These are phyloP conservation scores for Curvularia hawaiiensis DNA, from an alignment of 2,329 filamentous ascomycete genomes.

Conservation along the genomic window DNA sequence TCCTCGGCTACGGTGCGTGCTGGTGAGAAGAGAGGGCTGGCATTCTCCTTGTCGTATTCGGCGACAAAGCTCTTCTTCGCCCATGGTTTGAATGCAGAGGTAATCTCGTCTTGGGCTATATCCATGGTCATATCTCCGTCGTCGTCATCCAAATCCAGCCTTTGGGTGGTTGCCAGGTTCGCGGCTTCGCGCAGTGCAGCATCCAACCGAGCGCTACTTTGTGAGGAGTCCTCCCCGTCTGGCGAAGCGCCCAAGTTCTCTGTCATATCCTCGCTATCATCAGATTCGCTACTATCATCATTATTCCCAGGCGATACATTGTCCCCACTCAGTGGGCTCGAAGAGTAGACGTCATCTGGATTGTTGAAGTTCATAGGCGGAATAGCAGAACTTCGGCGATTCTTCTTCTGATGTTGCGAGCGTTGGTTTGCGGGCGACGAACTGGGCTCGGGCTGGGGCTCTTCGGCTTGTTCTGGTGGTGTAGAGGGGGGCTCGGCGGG, in stretches of 20 bases:
- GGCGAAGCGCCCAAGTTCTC: conserved; percentile 62
- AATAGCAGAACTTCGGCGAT: conserved; percentile 68
- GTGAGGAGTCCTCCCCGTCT: conserved; percentile 62
- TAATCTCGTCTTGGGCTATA: conserved; percentile 68
- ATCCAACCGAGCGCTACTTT: conserved; percentile 76
- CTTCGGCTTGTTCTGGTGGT: conserved; percentile 63
- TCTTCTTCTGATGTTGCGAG: conserved; percentile 66
- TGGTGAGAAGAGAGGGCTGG: conserved; percentile 54
- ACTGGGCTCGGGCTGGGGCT: conserved; percentile 62
- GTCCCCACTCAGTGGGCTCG: conserved; percentile 75
- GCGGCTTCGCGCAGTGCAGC: conserved; percentile 78
- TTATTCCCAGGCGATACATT: conserved; percentile 46
- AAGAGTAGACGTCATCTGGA: conserved; percentile 70
- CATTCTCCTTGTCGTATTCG: conserved; percentile 56
- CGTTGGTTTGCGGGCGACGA: conserved; percentile 70
- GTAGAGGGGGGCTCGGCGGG: conserved; percentile 66
- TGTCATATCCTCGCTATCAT: conserved; percentile 73
- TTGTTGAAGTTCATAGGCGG: conserved; percentile 68
- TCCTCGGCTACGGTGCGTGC: conserved; percentile 53
- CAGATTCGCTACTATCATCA: conserved; percentile 60
- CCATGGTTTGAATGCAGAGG: conserved; percentile 77
- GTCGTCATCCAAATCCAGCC: conserved; percentile 58
- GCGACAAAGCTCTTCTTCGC: conserved; percentile 59
- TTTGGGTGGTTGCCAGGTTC: conserved; percentile 74
- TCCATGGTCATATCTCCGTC: conserved; percentile 59